Conservation (phyloP, 2,329 filamentous ascomycete genomes). For the Verticillium zaregamsianum region DNA sequence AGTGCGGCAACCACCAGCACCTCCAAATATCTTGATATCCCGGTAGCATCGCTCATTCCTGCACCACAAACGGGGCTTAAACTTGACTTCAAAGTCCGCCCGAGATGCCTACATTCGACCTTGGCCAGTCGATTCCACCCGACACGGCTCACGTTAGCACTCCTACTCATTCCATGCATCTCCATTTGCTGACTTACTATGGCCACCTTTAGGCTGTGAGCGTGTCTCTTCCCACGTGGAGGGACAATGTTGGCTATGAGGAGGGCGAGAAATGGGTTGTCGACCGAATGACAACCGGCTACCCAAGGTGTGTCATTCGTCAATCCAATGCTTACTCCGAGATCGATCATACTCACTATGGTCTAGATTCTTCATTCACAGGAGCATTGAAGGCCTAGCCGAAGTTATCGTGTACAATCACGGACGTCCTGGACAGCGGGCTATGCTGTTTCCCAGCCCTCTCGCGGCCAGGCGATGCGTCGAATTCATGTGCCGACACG, state of each 20-base stretch:
- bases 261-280: conserved; percentile 88
- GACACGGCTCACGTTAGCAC: conserved; percentile 72
- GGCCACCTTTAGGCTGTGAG: conserved; percentile 70
- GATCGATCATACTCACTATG: not conserved
- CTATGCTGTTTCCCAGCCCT: conserved; percentile 78
- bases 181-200: not conserved
- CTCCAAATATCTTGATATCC: not conserved
- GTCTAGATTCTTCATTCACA: conserved; percentile 89
- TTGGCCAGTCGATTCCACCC: conserved; percentile 71
- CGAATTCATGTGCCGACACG: conserved; percentile 64
- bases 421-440: conserved; percentile 58
- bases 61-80: not conserved
- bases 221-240: conserved; percentile 93
- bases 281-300: conserved; percentile 80
- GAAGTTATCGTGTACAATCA: conserved; percentile 61
- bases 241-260: conserved; percentile 86
- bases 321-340: conserved; percentile 7
- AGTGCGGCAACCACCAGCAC: not conserved
- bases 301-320: conserved; percentile 61
- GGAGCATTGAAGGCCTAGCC: conserved; percentile 71
- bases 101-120: conserved; percentile 42
- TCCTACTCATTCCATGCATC: not conserved
- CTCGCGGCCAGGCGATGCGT: conserved; percentile 68
- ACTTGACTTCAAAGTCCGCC: not conserved
- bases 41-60: not conserved